These are phyloP conservation scores for Kwoniella heveanensis DNA, from an alignment of 768 basidiomycete species.

Conservation along the genomic window DNA sequence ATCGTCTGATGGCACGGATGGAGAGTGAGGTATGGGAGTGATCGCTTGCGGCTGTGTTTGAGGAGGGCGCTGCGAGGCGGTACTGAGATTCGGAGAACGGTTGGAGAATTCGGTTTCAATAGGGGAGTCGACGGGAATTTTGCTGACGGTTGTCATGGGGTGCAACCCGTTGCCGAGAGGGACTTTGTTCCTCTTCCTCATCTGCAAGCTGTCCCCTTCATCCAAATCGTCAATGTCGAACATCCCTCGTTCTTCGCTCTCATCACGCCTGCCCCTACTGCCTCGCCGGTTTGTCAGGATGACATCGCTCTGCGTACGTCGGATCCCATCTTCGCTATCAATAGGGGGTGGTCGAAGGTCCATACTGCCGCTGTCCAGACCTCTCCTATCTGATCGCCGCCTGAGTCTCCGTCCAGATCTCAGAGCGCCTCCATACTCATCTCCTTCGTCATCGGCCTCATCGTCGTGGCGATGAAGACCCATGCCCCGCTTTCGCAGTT, in stretches of 20 bases:
- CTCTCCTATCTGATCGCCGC: slow-evolving; percentile 3
- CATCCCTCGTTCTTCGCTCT: slow-evolving; percentile 63
- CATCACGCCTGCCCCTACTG: slow-evolving; percentile 30
- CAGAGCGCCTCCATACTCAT: slow-evolving; percentile 55
- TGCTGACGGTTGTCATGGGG: slow-evolving; percentile 14
- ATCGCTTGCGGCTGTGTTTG: slow-evolving; percentile 4
- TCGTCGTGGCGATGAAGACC: slow-evolving; percentile 50
- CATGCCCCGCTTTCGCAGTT: slow-evolving; percentile 43
- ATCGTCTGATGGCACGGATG: slow-evolving; percentile 41
- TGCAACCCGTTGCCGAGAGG: slow-evolving; percentile 19
- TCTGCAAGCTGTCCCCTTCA: slow-evolving; percentile 30
- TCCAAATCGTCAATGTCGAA: slow-evolving; percentile 66
- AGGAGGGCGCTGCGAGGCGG: slow-evolving; percentile 1
- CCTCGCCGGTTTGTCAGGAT: slow-evolving; percentile 34
- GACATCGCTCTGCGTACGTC: slow-evolving; percentile 52
- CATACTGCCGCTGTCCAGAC: slow-evolving; percentile 21
- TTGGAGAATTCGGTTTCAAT: not conserved
- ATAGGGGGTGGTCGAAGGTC: slow-evolving; percentile 13
- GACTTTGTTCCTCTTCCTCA: slow-evolving; percentile 12
- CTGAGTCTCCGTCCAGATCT: slow-evolving; percentile 5
- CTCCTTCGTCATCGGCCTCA: slow-evolving; percentile 50
- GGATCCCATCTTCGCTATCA: slow-evolving; percentile 18
- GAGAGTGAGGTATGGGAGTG: slow-evolving; percentile 11
- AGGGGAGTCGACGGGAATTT: not conserved
- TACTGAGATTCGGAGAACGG: not conserved